phyloP scores from a whole-genome alignment of 805 yeast genomes.

The Sporopachydermia lactativora region DNA sequence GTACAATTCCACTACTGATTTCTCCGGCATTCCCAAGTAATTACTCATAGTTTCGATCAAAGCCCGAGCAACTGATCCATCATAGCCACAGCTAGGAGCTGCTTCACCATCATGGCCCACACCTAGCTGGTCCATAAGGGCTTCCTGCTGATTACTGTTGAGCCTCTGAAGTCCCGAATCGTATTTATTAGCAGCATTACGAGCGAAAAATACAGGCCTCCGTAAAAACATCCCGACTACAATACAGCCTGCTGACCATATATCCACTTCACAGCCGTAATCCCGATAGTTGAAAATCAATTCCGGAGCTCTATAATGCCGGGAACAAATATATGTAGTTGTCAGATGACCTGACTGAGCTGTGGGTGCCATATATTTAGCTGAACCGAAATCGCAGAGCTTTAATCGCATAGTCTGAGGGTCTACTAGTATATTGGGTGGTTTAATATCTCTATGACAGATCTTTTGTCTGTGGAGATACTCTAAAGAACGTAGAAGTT shows the following conservation, averaged over 20 bases:
- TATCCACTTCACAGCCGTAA: slow-evolving; percentile 74
- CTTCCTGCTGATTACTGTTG: neutral
- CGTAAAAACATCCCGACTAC: slow-evolving; percentile 75
- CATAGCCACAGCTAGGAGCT: neutral
- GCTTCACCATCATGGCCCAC: neutral
- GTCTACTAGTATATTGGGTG: slow-evolving; percentile 67
- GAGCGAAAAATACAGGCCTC: slow-evolving; percentile 70
- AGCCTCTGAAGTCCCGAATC: neutral
- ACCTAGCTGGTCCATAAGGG: neutral
- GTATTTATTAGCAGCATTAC: neutral
- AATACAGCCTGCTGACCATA: slow-evolving; percentile 84
- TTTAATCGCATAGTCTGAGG: slow-evolving; percentile 53
- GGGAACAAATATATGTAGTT: slow-evolving; percentile 55
- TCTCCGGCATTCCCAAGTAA: neutral
- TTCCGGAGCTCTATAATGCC: slow-evolving; percentile 81
- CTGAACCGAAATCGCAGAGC: slow-evolving; percentile 79
- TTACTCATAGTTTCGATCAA: neutral
- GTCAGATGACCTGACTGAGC: slow-evolving; percentile 52
- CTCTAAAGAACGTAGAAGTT: slow-evolving; percentile 71
- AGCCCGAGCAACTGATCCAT: neutral
- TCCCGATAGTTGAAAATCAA: slow-evolving; percentile 75
- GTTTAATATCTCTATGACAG: slow-evolving; percentile 76
- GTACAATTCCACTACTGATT: neutral
- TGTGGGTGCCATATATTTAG: slow-evolving; percentile 54
- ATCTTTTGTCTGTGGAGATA: slow-evolving; percentile 70